phyloP scores from a whole-genome alignment of 352 stramenopile species.

The Pilasporangium apinafurcum region DNA sequence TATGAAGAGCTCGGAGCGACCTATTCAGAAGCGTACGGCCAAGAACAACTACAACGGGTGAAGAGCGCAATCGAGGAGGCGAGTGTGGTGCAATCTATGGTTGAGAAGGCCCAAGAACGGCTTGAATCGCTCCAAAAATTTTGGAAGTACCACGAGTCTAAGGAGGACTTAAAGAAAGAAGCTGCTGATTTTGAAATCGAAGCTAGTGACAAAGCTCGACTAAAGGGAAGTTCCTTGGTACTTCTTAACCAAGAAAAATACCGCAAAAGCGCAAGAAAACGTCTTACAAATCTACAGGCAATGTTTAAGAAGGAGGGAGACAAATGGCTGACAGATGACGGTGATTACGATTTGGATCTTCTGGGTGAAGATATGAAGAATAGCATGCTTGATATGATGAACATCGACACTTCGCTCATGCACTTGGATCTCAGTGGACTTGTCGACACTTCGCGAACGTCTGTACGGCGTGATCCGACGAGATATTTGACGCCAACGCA shows the following conservation, averaged over 20 bases:
- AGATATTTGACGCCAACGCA: conserved; percentile 16
- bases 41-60: conserved; percentile 31
- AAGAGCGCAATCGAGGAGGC: conserved; percentile 37
- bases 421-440: conserved; percentile 71
- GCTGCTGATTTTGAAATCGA: conserved; percentile 67
- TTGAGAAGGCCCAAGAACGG: conserved; percentile 46
- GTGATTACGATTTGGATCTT: conserved; percentile 65
- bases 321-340: conserved; percentile 71
- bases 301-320: conserved; percentile 57
- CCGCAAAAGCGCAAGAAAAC: conserved; percentile 63
- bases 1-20: conserved; percentile 26
- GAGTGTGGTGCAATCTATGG: conserved; percentile 27
- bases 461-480: conserved; percentile 27
- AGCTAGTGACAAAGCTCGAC: conserved; percentile 63
- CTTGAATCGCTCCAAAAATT: conserved; percentile 75
- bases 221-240: conserved; percentile 69
- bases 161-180: conserved; percentile 66
- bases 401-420: conserved; percentile 77
- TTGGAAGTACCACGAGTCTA: conserved; percentile 64
- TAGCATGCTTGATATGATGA: conserved; percentile 74
- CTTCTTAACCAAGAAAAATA: conserved; percentile 76
- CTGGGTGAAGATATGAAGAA: conserved; percentile 71
- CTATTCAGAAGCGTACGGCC: conserved; percentile 39
- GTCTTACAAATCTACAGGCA: conserved; percentile 47
- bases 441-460: conserved; percentile 22